These are phyloP conservation scores for Leccinum longicurvipes DNA, from an alignment of 768 basidiomycete genomes.

Conservation along the genomic window DNA sequence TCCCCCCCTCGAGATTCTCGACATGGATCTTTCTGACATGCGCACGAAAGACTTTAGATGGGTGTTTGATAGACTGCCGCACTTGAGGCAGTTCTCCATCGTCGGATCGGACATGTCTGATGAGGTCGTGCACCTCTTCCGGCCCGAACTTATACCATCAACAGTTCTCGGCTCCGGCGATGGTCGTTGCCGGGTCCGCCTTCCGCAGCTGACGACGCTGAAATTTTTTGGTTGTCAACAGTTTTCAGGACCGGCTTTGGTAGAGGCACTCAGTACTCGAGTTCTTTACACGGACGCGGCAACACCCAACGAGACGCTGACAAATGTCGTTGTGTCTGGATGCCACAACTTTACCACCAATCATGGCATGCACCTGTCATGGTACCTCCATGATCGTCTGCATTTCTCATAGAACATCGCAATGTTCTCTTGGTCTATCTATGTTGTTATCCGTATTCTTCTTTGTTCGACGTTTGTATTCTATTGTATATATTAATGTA, in stretches of 20 bases:
- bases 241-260: slow-evolving; percentile 55
- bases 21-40: slow-evolving; percentile 83
- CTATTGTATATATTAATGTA: neutral
- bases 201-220: slow-evolving; percentile 53
- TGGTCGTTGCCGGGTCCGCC: slow-evolving; percentile 37
- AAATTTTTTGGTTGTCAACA: slow-evolving; percentile 61
- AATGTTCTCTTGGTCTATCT: neutral
- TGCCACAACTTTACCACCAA: slow-evolving; percentile 20
- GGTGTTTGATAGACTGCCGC: slow-evolving; percentile 53
- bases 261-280: slow-evolving; percentile 49
- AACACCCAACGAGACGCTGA: slow-evolving; percentile 28
- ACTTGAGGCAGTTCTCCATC: slow-evolving; percentile 65
- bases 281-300: slow-evolving; percentile 36
- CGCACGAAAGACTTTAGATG: slow-evolving; percentile 78
- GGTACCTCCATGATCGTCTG: slow-evolving; percentile 24
- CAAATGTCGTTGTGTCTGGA: slow-evolving; percentile 23
- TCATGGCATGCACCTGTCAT: slow-evolving; percentile 24
- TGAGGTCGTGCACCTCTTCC: slow-evolving; percentile 59
- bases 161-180: slow-evolving; percentile 6
- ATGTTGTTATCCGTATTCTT: slow-evolving; percentile 10
- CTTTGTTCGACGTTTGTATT: neutral
- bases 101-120: slow-evolving; percentile 82
- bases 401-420: slow-evolving; percentile 20
- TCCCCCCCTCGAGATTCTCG: slow-evolving; percentile 62
- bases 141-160: slow-evolving; percentile 32